Evolutionary conservation across 2,329 filamentous ascomycete genomes (phyloP).

Genomic region (Fusarium sp.): DNA sequence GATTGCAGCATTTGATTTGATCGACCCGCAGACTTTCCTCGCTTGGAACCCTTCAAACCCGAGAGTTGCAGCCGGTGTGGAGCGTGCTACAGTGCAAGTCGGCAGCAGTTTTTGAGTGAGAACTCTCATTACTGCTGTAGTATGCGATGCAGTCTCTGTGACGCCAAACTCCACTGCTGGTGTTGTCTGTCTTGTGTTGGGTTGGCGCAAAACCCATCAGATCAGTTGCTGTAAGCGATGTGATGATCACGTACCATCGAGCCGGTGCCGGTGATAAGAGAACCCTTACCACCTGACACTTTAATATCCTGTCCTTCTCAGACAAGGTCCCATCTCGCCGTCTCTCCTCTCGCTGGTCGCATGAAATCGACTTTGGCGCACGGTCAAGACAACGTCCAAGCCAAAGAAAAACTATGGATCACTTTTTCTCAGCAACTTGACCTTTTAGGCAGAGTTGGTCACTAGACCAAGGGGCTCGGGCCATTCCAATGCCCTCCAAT

Average conservation of each 20-base stretch:
- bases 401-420: neutral
- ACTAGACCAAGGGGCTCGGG: neutral
- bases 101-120: neutral
- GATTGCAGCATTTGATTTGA: neutral
- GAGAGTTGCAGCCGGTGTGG: constrained; percentile 36
- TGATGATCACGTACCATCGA: constrained; percentile 20
- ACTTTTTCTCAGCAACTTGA: constrained; percentile 8
- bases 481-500: neutral
- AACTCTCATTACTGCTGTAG: neutral
- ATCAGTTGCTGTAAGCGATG: constrained; percentile 19
- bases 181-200: neutral
- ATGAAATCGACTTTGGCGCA: constrained; percentile 44
- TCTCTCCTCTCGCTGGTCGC: constrained; percentile 4
- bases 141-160: neutral
- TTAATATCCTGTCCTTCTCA: neutral
- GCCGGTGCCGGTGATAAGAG: constrained; percentile 8
- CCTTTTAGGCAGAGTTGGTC: constrained; percentile 5
- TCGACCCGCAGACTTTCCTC: constrained; percentile 1
- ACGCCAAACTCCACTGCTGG: constrained; percentile 2
- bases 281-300: constrained; percentile 11
- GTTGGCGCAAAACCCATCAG: neutral
- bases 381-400: constrained; percentile 23
- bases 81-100: constrained; percentile 16
- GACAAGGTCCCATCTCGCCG: constrained; percentile 9
- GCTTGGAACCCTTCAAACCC: constrained; percentile 24